Base-by-base conservation (phyloP, 768 basidiomycete genomes). In the Lentinus tigrinus region DNA sequence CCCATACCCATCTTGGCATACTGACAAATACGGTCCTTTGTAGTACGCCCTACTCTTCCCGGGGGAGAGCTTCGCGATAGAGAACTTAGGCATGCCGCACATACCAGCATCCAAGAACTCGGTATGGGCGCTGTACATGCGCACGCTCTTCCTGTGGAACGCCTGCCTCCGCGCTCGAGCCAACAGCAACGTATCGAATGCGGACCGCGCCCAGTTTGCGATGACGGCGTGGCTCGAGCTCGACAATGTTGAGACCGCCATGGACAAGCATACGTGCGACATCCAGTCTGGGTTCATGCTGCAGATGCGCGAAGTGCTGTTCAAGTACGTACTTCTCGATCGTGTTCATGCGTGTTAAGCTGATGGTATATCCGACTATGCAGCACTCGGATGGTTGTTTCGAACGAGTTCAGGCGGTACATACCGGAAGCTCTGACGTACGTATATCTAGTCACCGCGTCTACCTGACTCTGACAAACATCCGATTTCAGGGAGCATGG, bases 21-120 rank as follows among this genome's bases (percentile, higher is more conserved):
- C n/a, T 44, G 27, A 9, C 3, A n/a, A 5, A 14, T 4, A 14
- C 16, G n/a, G 26, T 9, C 9, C 2, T n/a, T 11, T 16, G 42
- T 48, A 91, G 89, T 88, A 84, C 67, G 81, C 83, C 0, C 68
- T 91, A 21, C 72, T 91, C 16, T 91, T 91, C 68, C 85, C 87
- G 3, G 89, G 87, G 11, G 89, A 91, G 71, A 77, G 81, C 16
- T 70, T 84, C 69, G 47, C 63, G 17, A 60, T 54, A n/a, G 40
- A 2, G 17, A n/a, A 42, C 17, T 54, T 37, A 10, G 55, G 61
- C 49, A 49, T 62, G 34, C 72, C 79, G 11, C 52, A 59, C 40
- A 67, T 54, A 75, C 23, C 60, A 43, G 84, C 85, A 14, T 78
- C 85, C 11, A 90, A 88, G 68, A 81, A 89, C 56, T 85, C 85